These are phyloP conservation scores for Boletus subcaerulescens DNA, from an alignment of 768 basidiomycete genomes.

Conservation along the genomic window DNA sequence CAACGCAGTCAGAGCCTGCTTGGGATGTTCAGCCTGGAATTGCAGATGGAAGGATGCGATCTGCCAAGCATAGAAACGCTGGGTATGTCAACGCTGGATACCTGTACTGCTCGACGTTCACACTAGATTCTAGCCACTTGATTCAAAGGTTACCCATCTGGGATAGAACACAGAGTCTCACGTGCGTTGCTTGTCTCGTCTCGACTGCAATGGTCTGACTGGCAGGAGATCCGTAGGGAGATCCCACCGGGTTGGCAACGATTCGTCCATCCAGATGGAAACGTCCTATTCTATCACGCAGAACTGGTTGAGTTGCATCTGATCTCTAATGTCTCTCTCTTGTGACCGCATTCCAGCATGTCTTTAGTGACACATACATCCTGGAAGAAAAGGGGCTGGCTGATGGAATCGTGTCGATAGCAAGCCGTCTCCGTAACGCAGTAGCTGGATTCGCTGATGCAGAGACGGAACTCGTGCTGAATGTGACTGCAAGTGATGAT, in stretches of 20 bases:
- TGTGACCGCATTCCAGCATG: not conserved
- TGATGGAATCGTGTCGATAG: not conserved
- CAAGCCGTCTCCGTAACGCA: not conserved
- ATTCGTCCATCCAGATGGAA: not conserved
- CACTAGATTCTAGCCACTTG: no score
- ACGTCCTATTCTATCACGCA: not conserved
- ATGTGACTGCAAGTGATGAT: not conserved
- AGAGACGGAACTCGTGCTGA: not conserved
- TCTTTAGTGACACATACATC: not conserved
- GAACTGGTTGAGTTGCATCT: not conserved
- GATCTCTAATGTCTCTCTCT: not conserved
- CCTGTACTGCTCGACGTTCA: not conserved
- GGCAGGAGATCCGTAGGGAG: not conserved
- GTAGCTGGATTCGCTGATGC: not conserved
- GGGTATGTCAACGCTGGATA: not conserved
- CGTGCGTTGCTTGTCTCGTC: not conserved
- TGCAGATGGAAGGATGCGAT: not conserved
- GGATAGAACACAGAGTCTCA: not conserved
- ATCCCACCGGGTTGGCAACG: not conserved
- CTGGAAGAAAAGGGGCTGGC: not conserved
- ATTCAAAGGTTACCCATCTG: not conserved
- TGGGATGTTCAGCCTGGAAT: not conserved
- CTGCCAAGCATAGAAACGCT: not conserved
- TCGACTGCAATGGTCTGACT: not conserved
- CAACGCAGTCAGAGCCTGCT: no score